Evolutionary conservation across 2,329 filamentous ascomycete species (phyloP).

Genomic region (Trichoderma sp.): DNA sequence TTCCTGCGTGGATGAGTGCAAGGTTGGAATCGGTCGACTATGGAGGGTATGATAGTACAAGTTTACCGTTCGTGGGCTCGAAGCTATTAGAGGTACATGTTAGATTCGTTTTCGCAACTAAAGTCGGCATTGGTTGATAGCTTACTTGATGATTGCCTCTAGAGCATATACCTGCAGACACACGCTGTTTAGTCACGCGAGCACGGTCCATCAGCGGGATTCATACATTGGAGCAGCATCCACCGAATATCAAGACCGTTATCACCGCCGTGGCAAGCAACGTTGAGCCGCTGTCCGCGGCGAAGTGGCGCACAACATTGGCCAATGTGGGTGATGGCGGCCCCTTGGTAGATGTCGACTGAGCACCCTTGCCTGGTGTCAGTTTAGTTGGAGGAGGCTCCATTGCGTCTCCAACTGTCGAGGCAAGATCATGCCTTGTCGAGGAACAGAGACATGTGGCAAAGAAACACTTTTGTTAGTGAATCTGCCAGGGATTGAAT

Average conservation of each 20-base stretch:
- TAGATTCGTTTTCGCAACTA: background rate
- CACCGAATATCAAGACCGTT: conserved; percentile 86
- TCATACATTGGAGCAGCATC: conserved; percentile 84
- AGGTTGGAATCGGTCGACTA: background rate
- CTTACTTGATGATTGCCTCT: conserved; percentile 91
- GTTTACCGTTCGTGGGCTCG: conserved; percentile 74
- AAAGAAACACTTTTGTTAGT: background rate
- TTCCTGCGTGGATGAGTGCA: conserved; percentile 49
- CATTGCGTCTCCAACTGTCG: background rate
- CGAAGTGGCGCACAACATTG: background rate
- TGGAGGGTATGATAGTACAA: background rate
- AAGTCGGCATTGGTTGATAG: conserved; percentile 20
- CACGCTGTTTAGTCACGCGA: background rate
- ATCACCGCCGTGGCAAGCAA: conserved; percentile 62
- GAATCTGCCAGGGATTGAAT: background rate
- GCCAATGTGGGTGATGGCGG: background rate
- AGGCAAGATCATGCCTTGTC: background rate
- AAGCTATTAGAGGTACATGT: conserved; percentile 49
- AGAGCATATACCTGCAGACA: conserved; percentile 80
- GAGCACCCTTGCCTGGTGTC: conserved; percentile 8
- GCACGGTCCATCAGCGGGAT: background rate
- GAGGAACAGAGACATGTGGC: background rate
- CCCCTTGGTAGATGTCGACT: background rate
- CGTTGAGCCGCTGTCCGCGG: conserved; percentile 18
- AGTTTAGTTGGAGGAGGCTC: conserved; percentile 1